Evolutionary conservation across 1,139 yeast species (phyloP), one percentile per base, ranked within the genome.

Genomic region (Hansenula sp.): DNA sequence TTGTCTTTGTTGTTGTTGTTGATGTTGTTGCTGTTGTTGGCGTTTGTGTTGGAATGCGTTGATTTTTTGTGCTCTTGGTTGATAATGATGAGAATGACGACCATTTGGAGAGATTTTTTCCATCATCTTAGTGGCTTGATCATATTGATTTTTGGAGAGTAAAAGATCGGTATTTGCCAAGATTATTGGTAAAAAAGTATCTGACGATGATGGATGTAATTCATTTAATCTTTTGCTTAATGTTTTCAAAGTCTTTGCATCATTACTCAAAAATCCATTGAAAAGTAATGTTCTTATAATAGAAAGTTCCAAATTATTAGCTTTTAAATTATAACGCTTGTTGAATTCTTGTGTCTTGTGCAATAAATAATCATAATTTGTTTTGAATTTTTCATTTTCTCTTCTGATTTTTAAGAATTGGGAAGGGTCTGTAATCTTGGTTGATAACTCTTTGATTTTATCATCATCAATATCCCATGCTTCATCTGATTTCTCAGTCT

Each of bases 1-100:
- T 24, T 71, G 76, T 27, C 70, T 72, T 30, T 67, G 74, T 24
- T 67, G 74, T 33, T 72, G 74, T 27, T 75, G 79, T 41, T 74
- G 78, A 25, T 74, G 77, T 41, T 74, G 77, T 44, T 77, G 77
- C 47, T 77, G 79, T 30, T 67, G 74, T 21, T 71, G 71, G 41
- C 15, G 29, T 55, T 40, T 28, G 44, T 8, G 33, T 42, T 39
- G 24, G 46, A 39, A 16, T 51, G 41, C 7, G 43, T 36, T 10
- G 53, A 42, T 24, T 47, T 44, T 24, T 48, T 50, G n/a, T n/a
- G n/a, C n/a, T n/a, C n/a, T n/a, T n/a, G n/a, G n/a, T n/a, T n/a
- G n/a, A n/a, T n/a, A n/a, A n/a, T n/a, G n/a, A n/a, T n/a, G n/a
- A n/a, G n/a, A n/a, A n/a, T n/a, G n/a, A n/a, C n/a, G n/a, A 49